These are phyloP conservation scores for Inga oerstediana DNA, from an alignment of 306 rosid genomes.

Conservation along the genomic window DNA sequence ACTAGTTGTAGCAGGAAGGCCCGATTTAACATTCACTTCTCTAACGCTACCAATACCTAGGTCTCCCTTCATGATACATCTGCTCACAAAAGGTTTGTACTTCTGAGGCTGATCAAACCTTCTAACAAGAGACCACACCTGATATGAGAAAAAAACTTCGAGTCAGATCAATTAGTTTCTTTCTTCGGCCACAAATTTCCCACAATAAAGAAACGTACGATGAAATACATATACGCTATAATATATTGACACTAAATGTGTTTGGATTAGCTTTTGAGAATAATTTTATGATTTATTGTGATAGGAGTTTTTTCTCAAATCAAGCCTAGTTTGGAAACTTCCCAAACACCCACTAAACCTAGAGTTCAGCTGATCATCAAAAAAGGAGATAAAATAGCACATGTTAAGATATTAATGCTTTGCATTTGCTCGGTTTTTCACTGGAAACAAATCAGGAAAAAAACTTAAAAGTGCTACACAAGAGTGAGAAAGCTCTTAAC, in stretches of 20 bases:
- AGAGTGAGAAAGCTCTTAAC: background rate
- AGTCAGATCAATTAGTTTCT: slow-evolving; percentile 30
- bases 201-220: slow-evolving; percentile 17
- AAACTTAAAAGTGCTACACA: background rate
- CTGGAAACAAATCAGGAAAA: slow-evolving; percentile 6
- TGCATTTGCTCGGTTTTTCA: background rate
- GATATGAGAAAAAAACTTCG: slow-evolving; percentile 12
- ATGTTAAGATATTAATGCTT: background rate
- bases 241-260: background rate
- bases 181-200: background rate
- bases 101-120: slow-evolving; percentile 94
- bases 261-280: too few species aligned
- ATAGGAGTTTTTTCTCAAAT: too few species aligned
- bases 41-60: slow-evolving; percentile 91
- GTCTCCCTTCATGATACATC: slow-evolving; percentile 77
- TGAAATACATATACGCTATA: slow-evolving; percentile 21
- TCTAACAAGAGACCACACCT: slow-evolving; percentile 99
- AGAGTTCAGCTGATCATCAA: slow-evolving; percentile 4
- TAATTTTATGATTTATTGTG: too few species aligned
- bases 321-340: too few species aligned
- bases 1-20: slow-evolving; percentile 95
- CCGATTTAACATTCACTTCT: slow-evolving; percentile 95
- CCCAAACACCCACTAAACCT: background rate
- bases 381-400: background rate
- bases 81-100: slow-evolving; percentile 88